phyloP scores from a whole-genome alignment of 148 eudicot species.

The Vaccinium corymbosum region DNA sequence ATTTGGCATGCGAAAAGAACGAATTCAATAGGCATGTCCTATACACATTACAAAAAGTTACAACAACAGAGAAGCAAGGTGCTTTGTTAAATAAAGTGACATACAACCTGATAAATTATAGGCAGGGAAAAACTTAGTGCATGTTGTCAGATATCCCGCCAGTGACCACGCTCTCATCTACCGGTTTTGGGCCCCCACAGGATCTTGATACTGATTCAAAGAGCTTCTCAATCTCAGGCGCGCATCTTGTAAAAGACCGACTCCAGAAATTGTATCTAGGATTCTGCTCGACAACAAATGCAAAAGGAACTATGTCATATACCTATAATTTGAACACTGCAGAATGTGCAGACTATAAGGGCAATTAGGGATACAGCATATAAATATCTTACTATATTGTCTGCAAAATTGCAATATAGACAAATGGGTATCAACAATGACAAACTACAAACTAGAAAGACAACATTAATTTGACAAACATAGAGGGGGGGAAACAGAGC shows the following conservation, averaged over 20 bases:
- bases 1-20: not conserved
- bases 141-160: constrained; percentile 65
- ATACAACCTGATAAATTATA: not conserved
- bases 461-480: not conserved
- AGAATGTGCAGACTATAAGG: not conserved
- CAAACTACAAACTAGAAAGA: not conserved
- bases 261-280: constrained; percentile 88
- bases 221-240: constrained; percentile 87
- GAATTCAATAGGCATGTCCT: not conserved
- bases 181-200: constrained; percentile 88
- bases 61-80: constrained; percentile 1
- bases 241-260: constrained; percentile 80
- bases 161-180: constrained; percentile 59
- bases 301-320: not conserved
- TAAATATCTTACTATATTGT: not conserved
- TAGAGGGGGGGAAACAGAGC: not conserved
- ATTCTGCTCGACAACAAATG: constrained; percentile 42
- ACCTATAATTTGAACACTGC: not conserved
- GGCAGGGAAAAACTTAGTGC: constrained; percentile 24
- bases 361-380: not conserved
- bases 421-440: not conserved
- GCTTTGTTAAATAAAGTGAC: not conserved
- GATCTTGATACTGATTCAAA: constrained; percentile 92
- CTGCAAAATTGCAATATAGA: not conserved
- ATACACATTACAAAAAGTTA: not conserved